A percentile compares a stretch with the other conserved stretches of the same genome.
Evolutionary conservation across 148 eudicot genomes (phyloP).

Genomic region (Agrostemma githago): DNA sequence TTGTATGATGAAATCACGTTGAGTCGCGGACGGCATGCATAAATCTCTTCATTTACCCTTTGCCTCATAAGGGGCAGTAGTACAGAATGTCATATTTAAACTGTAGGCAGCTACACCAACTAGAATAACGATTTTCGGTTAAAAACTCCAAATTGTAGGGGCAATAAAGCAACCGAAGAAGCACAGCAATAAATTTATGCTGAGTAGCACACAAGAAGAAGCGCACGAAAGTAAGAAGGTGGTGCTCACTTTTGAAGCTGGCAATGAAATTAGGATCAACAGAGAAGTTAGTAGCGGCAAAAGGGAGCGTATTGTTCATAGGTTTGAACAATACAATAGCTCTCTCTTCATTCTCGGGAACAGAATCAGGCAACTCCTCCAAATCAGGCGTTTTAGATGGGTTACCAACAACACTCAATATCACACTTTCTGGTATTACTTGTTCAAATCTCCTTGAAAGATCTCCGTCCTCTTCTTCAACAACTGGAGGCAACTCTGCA

Average conservation of each 20-base stretch:
- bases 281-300: constrained; percentile 32
- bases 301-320: constrained; percentile 17
- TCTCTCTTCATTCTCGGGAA: constrained; percentile 51
- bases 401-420: constrained; percentile 12
- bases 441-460: constrained; percentile 22
- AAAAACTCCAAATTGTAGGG: too few relatives aligned
- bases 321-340: constrained; percentile 78
- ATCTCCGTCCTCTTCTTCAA: constrained; percentile 52
- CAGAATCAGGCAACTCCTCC: constrained; percentile 45
- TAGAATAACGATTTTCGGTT: too few relatives aligned
- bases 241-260: constrained; percentile 51
- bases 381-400: constrained; percentile 24
- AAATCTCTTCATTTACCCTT: too few relatives aligned
- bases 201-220: background rate
- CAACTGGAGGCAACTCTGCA: constrained; percentile 62
- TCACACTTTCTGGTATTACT: background rate
- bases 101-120: too few relatives aligned
- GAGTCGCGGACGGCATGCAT: too few relatives aligned
- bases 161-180: too few relatives aligned
- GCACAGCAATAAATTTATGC: too few relatives aligned
- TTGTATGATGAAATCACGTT: too few relatives aligned
- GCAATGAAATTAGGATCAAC: constrained; percentile 50
- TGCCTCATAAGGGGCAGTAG: too few relatives aligned
- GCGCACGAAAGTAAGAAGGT: background rate
- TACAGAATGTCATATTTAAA: too few relatives aligned